Percentiles rank a stretch among this genome's conserved stretches.
These are phyloP conservation scores for Evansstolkia leycettana DNA, from an alignment of 495 filamentous ascomycete genomes.

Conservation along the genomic window DNA sequence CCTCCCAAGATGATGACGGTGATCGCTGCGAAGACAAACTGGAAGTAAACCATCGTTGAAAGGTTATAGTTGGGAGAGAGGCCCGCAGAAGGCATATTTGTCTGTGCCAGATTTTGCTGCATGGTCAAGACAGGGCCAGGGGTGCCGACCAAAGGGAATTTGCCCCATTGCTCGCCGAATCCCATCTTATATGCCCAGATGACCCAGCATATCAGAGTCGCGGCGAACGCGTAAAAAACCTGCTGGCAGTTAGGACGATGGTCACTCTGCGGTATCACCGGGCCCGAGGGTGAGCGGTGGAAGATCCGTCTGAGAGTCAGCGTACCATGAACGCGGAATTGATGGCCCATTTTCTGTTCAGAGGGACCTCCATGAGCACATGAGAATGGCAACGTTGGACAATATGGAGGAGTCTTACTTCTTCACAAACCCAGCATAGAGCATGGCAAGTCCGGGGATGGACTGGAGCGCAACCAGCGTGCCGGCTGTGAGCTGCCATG, in stretches of 20 bases:
- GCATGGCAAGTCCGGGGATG: slow-evolving; percentile 41
- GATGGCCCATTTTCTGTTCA: slow-evolving; percentile 36
- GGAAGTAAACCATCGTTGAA: slow-evolving; percentile 48
- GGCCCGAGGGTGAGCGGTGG: too few relatives aligned
- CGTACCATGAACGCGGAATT: slow-evolving; percentile 42
- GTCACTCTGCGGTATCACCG: neutral
- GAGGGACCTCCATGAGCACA: neutral
- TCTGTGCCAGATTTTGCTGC: slow-evolving; percentile 31
- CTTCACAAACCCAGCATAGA: slow-evolving; percentile 44
- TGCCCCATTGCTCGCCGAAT: slow-evolving; percentile 31
- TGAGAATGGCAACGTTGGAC: neutral
- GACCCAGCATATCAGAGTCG: slow-evolving; percentile 44
- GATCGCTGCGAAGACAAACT: slow-evolving; percentile 49
- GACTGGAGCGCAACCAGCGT: slow-evolving; percentile 40
- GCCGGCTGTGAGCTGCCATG: slow-evolving; percentile 46
- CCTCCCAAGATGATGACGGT: slow-evolving; percentile 42
- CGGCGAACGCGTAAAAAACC: slow-evolving; percentile 41
- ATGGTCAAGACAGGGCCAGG: slow-evolving; percentile 38
- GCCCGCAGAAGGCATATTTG: slow-evolving; percentile 29
- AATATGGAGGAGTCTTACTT: slow-evolving; percentile 14
- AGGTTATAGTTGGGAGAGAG: slow-evolving; percentile 29
- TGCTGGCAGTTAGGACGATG: neutral
- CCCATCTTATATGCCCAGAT: slow-evolving; percentile 42
- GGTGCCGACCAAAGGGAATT: slow-evolving; percentile 38
- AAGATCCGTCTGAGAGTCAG: too few relatives aligned